Conservation (phyloP, 441 rosid genomes). For the Sinapis alba region DNA sequence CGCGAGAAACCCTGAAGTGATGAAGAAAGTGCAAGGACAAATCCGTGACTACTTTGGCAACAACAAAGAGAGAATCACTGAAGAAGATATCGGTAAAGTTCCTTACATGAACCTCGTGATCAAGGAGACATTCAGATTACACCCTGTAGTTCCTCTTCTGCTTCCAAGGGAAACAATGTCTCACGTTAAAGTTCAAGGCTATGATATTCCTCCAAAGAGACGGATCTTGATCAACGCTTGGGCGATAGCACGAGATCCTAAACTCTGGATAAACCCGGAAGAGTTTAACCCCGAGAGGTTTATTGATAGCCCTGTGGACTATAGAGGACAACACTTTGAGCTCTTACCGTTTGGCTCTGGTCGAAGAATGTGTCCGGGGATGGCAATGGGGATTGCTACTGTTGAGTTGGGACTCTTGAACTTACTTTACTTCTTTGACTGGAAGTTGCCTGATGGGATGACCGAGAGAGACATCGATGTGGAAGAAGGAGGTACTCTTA, state of each 20-base stretch:
- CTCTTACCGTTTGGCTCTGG: constrained; percentile 43
- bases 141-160: constrained; percentile 52
- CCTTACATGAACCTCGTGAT: constrained; percentile 46
- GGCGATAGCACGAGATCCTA: constrained; percentile 35
- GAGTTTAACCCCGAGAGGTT: constrained; percentile 42
- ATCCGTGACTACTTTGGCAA: constrained; percentile 41
- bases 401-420: constrained; percentile 38
- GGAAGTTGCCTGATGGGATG: constrained; percentile 38
- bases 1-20: constrained; percentile 37
- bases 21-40: constrained; percentile 47
- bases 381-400: not conserved
- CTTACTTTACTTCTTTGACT: constrained; percentile 40
- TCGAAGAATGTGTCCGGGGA: constrained; percentile 41
- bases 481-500: constrained; percentile 29
- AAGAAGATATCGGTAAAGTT: constrained; percentile 45
- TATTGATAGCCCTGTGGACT: constrained; percentile 22
- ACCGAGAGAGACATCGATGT: constrained; percentile 13
- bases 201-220: constrained; percentile 31
- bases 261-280: constrained; percentile 35
- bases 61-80: constrained; percentile 44
- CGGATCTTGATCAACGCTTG: constrained; percentile 28
- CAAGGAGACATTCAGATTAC: constrained; percentile 59
- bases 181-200: constrained; percentile 39
- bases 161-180: constrained; percentile 47
- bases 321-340: constrained; percentile 35